Evolutionary conservation across 78 protist genomes (phyloP), one percentile per base, ranked within the genome.

Genomic region (Goniomonas avonlea): DNA sequence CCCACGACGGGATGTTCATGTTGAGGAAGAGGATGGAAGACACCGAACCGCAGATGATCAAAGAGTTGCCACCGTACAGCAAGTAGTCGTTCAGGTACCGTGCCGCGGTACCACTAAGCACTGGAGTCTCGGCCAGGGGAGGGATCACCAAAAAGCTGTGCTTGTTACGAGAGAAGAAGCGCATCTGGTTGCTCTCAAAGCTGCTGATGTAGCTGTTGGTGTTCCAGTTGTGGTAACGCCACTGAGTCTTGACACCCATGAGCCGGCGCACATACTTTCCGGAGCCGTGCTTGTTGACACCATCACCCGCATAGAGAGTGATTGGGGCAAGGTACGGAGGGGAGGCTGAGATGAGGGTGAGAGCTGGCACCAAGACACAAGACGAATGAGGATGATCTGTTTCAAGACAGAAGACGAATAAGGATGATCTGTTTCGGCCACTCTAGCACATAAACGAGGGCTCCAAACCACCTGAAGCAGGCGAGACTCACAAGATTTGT

Each of bases 181-280:
- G 75, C 15, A 68, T 41, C 75, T 68, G 75, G 38, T 68, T 48
- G 34, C 75, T 53, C 59, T 68, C 75, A 3, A 68, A 68, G 75
- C 43, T 35, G 9, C 59, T 41, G 47, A 68, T 23, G 75, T 41
- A 68, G 56, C 32, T 68, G 75, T 68, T 32, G 7, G 59, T 53
- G 27, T 38, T 53, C 75, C 75, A 68, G 40, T 38, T 41, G 75
- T 41, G 58, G 58, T 25, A 68, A 18, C 75, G 75, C 38, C 38
- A 68, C 17, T 9, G 27, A 15, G 56, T 41, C 56, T 68, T 68
- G 75, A 68, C 43, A 27, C 75, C 75, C 35, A 68, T 8, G 56
- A 68, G 18, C 37, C 56, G 48, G 15, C 75, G 75, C 15, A 68
- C 56, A 0, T 41, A 31, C 59, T 68, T 43, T 13, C 39, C 75